These are phyloP conservation scores for Cochlearia excelsa DNA, from an alignment of 345 rosid species.

Conservation along the genomic window DNA sequence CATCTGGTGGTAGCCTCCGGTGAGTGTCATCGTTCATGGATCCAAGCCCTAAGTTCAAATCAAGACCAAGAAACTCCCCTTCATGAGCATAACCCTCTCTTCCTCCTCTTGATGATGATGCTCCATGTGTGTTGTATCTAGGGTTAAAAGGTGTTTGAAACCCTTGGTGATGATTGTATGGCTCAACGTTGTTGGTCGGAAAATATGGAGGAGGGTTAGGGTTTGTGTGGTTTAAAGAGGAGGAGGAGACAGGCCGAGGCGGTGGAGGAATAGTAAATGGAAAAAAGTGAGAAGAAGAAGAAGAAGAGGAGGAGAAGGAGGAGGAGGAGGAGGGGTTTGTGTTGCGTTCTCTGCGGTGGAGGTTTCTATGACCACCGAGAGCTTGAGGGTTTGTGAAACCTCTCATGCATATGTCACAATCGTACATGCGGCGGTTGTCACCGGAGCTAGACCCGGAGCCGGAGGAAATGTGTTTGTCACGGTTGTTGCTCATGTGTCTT, in stretches of 20 bases:
- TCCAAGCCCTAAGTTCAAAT: constrained; percentile 57
- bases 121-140: constrained; percentile 16
- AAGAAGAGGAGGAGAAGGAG: constrained; percentile 16
- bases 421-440: constrained; percentile 47
- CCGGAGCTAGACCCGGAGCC: constrained; percentile 15
- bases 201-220: constrained; percentile 21
- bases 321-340: neutral
- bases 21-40: constrained; percentile 28
- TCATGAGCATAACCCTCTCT: constrained; percentile 11
- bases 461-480: constrained; percentile 6
- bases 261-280: constrained; percentile 17
- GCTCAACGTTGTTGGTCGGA: constrained; percentile 12
- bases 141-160: constrained; percentile 22
- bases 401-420: constrained; percentile 71
- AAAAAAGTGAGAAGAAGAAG: constrained; percentile 4
- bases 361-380: constrained; percentile 87
- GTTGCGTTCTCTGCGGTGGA: constrained; percentile 57
- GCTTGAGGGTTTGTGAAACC: constrained; percentile 94
- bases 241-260: constrained; percentile 3
- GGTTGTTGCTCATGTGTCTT: constrained; percentile 14
- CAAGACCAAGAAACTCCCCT: constrained; percentile 43
- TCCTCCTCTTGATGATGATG: constrained; percentile 9
- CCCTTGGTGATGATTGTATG: constrained; percentile 21
- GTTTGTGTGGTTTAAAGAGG: constrained; percentile 7
- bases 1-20: constrained; percentile 3